A percentile compares a stretch with the other conserved stretches of the same genome.
These are phyloP conservation scores for Penicillium thymicola DNA, from an alignment of 2,329 filamentous ascomycete species.

Conservation along the genomic window DNA sequence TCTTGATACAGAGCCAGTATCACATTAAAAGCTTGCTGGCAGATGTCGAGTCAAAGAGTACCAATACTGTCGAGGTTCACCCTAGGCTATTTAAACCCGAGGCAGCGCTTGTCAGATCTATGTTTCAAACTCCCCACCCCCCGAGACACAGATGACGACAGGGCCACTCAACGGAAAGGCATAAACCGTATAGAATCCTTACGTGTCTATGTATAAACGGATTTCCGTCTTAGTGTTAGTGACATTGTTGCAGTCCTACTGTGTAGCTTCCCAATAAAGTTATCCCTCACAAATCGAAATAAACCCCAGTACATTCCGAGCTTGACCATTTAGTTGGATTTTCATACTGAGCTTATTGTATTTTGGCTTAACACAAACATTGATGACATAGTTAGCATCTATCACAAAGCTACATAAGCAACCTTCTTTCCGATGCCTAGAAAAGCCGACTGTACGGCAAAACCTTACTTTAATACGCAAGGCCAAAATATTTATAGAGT, in stretches of 20 bases:
- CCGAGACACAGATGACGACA: not conserved
- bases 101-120: not conserved
- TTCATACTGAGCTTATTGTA: too few relatives aligned
- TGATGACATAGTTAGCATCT: too few relatives aligned
- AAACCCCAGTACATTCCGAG: too few relatives aligned
- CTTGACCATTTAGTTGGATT: too few relatives aligned
- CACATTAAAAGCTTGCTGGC: not conserved
- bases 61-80: not conserved
- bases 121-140: not conserved
- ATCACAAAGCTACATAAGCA: not conserved
- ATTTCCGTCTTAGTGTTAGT: not conserved
- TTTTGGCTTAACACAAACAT: too few relatives aligned
- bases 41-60: not conserved
- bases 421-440: not conserved
- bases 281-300: too few relatives aligned
- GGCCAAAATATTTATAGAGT: not conserved
- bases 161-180: not conserved
- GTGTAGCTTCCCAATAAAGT: not conserved
- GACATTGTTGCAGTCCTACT: not conserved
- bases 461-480: not conserved
- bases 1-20: not conserved
- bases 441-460: not conserved
- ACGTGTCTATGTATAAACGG: not conserved
- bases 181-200: too few relatives aligned
- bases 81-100: not conserved